phyloP scores from a whole-genome alignment of 768 basidiomycete genomes.

The Chiua virens region DNA sequence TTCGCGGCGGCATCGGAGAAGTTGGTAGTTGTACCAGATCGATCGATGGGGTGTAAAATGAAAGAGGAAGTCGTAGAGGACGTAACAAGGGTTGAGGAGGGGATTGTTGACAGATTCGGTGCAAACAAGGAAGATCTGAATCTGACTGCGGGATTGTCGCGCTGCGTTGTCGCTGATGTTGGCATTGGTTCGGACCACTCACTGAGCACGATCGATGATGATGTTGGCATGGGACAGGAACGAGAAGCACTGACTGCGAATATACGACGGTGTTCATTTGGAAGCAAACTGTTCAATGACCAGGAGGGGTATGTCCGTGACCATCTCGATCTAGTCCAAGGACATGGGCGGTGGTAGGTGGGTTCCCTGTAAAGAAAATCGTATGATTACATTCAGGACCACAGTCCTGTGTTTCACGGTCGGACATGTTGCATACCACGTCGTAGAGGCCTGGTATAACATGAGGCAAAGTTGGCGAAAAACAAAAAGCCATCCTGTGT shows the following conservation, averaged over 20 bases:
- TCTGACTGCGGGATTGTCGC: slow-evolving; percentile 3
- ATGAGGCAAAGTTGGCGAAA: neutral
- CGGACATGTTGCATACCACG: no score
- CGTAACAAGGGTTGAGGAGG: slow-evolving; percentile 24
- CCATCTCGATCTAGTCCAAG: slow-evolving; percentile 18
- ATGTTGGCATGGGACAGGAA: slow-evolving; percentile 8
- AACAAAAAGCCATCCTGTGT: slow-evolving; percentile 14
- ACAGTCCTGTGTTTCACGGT: neutral
- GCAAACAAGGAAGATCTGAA: slow-evolving; percentile 15
- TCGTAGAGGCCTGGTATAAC: no score
- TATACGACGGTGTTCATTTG: slow-evolving; percentile 19
- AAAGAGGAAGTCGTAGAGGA: slow-evolving; percentile 28
- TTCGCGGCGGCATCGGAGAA: slow-evolving; percentile 23
- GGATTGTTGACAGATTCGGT: slow-evolving; percentile 26
- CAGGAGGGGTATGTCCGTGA: slow-evolving; percentile 3
- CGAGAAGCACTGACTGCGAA: neutral
- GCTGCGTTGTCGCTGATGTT: neutral
- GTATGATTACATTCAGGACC: neutral
- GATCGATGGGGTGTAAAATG: slow-evolving; percentile 13
- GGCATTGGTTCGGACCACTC: slow-evolving; percentile 17
- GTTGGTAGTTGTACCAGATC: slow-evolving; percentile 12
- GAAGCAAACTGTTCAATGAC: slow-evolving; percentile 14
- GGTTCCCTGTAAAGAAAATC: slow-evolving; percentile 4
- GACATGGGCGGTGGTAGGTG: neutral
- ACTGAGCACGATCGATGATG: slow-evolving; percentile 6